Evolutionary conservation across 768 basidiomycete species (phyloP).

Genomic region (Tricholoma hemisulphureum): DNA sequence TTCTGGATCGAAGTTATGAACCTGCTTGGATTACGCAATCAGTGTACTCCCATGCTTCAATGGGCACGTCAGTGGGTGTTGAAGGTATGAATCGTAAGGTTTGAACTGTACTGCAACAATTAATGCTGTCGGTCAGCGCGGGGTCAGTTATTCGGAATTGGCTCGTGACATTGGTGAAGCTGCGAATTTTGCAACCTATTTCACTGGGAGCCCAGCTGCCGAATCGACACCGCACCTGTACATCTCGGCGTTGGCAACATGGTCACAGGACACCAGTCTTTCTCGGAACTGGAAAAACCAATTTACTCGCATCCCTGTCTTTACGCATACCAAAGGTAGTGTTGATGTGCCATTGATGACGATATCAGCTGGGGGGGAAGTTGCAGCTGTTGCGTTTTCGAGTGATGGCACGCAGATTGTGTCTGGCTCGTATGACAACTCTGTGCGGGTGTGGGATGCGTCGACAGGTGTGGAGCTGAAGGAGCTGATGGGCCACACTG

Average conservation of each 20-base stretch:
- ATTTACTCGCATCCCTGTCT: conserved; percentile 11
- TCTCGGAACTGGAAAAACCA: conserved; percentile 8
- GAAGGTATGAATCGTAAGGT: not conserved
- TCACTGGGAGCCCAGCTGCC: conserved; percentile 3
- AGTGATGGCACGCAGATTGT: not conserved
- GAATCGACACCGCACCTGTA: conserved; percentile 25
- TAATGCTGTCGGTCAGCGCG: not conserved
- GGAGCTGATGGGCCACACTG: not conserved
- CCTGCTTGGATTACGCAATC: conserved; percentile 13
- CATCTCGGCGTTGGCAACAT: conserved; percentile 23
- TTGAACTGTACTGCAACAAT: not conserved
- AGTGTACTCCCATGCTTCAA: conserved; percentile 18
- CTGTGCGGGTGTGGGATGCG: not conserved
- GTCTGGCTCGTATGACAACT: not conserved
- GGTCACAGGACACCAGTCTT: conserved; percentile 7
- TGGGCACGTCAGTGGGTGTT: conserved; percentile 6
- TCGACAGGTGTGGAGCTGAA: not conserved
- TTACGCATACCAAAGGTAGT: conserved; percentile 1
- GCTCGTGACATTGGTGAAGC: conserved; percentile 9
- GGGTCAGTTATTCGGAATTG: not conserved
- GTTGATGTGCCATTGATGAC: not conserved
- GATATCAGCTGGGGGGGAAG: not conserved
- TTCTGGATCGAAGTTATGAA: conserved; percentile 33
- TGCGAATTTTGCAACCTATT: conserved; percentile 11
- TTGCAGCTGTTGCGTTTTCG: not conserved